Conservation (phyloP, 352 stramenopile genomes). For the Globisporangium cederbergense region DNA sequence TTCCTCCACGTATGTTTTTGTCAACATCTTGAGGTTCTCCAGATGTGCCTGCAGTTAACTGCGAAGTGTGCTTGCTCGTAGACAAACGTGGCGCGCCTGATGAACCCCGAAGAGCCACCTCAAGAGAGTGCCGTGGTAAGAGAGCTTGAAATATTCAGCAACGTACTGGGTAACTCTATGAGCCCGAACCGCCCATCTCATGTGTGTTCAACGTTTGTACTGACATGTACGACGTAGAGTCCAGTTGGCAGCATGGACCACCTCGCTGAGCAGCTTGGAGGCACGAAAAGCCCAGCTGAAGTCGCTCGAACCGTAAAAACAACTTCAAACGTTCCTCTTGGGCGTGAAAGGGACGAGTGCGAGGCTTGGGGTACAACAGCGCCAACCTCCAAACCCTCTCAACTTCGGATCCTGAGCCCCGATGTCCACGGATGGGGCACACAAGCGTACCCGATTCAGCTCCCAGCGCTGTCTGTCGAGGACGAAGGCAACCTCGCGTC, state of each 20-base stretch:
- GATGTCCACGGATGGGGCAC: neutral
- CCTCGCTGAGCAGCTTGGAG: conserved; percentile 38
- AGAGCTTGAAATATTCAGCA: too few relatives aligned
- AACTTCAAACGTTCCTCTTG: neutral
- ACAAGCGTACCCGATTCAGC: conserved; percentile 2
- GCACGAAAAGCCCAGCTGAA: conserved; percentile 33
- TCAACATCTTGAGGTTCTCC: too few relatives aligned
- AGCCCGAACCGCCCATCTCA: neutral
- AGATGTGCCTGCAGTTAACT: neutral
- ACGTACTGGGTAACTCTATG: neutral
- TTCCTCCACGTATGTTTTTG: conserved; percentile 44
- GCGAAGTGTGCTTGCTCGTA: neutral
- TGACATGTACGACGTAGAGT: conserved; percentile 10
- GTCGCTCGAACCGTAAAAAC: conserved; percentile 18
- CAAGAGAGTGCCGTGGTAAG: neutral
- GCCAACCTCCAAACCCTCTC: neutral
- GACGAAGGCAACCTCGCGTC: neutral
- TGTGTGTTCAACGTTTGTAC: neutral
- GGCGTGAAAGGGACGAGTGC: neutral
- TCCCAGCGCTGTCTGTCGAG: neutral
- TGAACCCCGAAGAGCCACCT: neutral
- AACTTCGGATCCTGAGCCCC: neutral
- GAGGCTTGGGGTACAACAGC: neutral
- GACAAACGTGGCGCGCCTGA: conserved; percentile 10
- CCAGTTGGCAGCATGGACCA: conserved; percentile 44